These are phyloP conservation scores for Paramecium pentaurelia DNA, from an alignment of 73 alveolate genomes.

Conservation along the genomic window DNA sequence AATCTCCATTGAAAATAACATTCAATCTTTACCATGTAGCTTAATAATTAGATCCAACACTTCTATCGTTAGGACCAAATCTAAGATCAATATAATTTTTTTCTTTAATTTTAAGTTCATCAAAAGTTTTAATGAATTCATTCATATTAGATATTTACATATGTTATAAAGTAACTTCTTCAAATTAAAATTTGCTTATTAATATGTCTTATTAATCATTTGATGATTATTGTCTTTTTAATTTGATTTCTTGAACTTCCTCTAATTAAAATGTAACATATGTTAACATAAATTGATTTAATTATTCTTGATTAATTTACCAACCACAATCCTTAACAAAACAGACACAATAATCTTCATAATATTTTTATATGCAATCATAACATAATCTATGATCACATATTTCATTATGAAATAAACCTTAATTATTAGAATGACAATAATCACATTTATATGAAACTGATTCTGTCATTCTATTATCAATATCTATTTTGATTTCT, in stretches of 20 bases:
- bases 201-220: background rate
- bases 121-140: background rate
- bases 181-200: background rate
- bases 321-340: conserved; percentile 37
- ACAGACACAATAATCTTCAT: background rate
- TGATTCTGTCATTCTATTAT: background rate
- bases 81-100: background rate
- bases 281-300: background rate
- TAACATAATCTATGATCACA: background rate
- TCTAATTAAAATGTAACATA: background rate
- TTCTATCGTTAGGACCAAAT: background rate
- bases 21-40: background rate
- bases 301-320: background rate
- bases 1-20: background rate
- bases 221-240: background rate
- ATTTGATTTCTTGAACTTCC: background rate
- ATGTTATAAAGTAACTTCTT: background rate
- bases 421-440: background rate
- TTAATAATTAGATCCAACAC: background rate
- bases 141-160: background rate
- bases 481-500: background rate
- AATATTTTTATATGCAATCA: background rate
- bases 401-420: background rate
- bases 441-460: background rate
- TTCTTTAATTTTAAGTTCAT: background rate